Base-by-base conservation (phyloP, 306 rosid genomes). In the Trichosanthes cucumerina region DNA sequence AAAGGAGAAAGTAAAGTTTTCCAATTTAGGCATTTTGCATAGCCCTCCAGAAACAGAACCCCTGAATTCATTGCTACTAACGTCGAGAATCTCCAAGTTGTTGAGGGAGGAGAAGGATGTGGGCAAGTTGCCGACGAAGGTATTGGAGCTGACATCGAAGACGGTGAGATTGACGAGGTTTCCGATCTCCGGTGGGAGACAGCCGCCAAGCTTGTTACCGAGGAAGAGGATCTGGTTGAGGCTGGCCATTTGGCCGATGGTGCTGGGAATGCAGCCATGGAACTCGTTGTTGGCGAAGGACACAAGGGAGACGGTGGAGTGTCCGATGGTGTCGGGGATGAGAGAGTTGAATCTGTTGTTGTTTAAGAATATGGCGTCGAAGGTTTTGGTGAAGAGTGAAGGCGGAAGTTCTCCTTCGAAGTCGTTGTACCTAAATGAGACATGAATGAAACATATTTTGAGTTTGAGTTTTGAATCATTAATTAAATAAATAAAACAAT, bases 361-460 rank as follows among this genome's bases (percentile, higher is more conserved):
- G 82, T 90, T 90, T 52, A 90, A 5, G 33, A 90, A 86, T 3
- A 90, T 54, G 9, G 88, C 95, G 15, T 90, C 92, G 33, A 46
- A 46, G 1, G 33, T 56, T 23, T 44, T 62, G 0, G 50, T 31
- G 36, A 78, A 78, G 0, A 78, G 75, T 4, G 23, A 7, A 0
- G 44, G 9, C 1, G 80, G 80, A 5, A 78, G 0, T 9, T 15
- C 50, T 7, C 80, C 80, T 36, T 78, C 80, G 6, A 78, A 78
- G 13, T 78, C 75, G 18, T 78, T 78, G 44, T 15, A 78, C 5
- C 70, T 33, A n/a, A n/a, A n/a, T n/a, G n/a, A 60, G 11, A 44
- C 49, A 44, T 44, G 10, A 44, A 44, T 2, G 3, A 44, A 44
- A 44, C 14, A 28, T 28, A 28, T 28, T 28, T 28, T 28, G 33